These are phyloP conservation scores for Podaxis sp. DNA, from an alignment of 768 basidiomycete species.

Conservation along the genomic window DNA sequence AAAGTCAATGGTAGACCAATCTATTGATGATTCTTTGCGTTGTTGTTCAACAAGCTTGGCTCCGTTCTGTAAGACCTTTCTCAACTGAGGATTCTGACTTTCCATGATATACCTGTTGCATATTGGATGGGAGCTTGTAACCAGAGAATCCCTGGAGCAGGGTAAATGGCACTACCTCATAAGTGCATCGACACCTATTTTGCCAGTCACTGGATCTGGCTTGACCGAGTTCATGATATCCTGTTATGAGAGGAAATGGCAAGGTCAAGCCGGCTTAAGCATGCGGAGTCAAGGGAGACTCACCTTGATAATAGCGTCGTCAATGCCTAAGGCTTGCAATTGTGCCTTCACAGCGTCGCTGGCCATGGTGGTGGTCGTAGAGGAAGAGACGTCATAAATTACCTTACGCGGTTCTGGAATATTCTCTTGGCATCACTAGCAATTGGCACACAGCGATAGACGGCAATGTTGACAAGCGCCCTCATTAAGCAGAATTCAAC, in stretches of 20 bases:
- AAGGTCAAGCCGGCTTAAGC: not conserved
- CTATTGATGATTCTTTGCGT: conserved; percentile 1
- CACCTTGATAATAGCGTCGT: not conserved
- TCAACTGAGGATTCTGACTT: conserved; percentile 16
- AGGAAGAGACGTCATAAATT: not conserved
- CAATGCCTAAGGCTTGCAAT: conserved; percentile 4
- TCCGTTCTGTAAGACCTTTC: conserved; percentile 8
- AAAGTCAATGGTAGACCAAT: conserved; percentile 10
- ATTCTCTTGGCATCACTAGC: not conserved
- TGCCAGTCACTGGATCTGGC: conserved; percentile 18
- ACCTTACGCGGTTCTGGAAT: not conserved
- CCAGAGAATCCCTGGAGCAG: not conserved
- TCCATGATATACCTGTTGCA: conserved; percentile 16
- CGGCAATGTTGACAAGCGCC: no score
- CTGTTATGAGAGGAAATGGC: not conserved
- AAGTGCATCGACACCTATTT: conserved; percentile 15
- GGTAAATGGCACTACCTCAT: conserved; percentile 11
- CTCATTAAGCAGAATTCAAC: no score
- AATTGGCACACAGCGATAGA: no score
- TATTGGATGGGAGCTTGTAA: not conserved
- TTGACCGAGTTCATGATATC: conserved; percentile 15
- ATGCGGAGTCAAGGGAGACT: not conserved
- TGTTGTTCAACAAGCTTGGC: conserved; percentile 1
- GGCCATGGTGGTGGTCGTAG: conserved; percentile 2
- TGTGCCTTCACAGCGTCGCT: not conserved